phyloP scores from a whole-genome alignment of 108 stramenopile genomes.

The Hondaea fermentalgiana region DNA sequence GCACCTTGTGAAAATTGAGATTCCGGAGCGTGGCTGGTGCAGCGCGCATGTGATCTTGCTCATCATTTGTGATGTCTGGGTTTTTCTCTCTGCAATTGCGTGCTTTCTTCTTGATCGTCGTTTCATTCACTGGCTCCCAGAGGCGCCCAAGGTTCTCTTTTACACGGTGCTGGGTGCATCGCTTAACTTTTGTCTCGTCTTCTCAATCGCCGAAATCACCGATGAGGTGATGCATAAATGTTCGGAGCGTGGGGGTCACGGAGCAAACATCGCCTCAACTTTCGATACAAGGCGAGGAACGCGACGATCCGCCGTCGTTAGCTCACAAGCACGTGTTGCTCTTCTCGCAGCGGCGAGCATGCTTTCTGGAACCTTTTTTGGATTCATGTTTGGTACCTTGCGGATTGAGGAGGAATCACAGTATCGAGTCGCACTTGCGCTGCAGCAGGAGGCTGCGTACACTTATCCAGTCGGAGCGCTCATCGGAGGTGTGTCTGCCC shows the following conservation, averaged over 20 bases:
- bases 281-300: not conserved
- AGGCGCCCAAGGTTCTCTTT: not conserved
- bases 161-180: not conserved
- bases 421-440: not conserved
- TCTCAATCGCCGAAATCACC: not conserved
- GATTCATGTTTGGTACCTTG: slow-evolving; percentile 7
- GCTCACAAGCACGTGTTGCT: not conserved
- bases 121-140: not conserved
- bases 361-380: not conserved
- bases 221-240: not conserved
- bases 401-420: not conserved
- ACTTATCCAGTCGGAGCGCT: not conserved
- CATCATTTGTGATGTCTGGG: not conserved
- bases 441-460: slow-evolving; percentile 11
- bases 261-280: not conserved
- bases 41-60: not conserved
- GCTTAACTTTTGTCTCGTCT: not conserved
- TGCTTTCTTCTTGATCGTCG: not conserved
- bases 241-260: not conserved
- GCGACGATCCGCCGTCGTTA: not conserved
- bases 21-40: not conserved
- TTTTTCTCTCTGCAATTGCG: not conserved
- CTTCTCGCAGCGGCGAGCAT: not conserved
- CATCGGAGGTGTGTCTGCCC: not conserved
- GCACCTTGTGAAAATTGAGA: not conserved